Evolutionary conservation across 192 early-diverging fungal species (phyloP).

Genomic region (Gaertneriomyces sp.): DNA sequence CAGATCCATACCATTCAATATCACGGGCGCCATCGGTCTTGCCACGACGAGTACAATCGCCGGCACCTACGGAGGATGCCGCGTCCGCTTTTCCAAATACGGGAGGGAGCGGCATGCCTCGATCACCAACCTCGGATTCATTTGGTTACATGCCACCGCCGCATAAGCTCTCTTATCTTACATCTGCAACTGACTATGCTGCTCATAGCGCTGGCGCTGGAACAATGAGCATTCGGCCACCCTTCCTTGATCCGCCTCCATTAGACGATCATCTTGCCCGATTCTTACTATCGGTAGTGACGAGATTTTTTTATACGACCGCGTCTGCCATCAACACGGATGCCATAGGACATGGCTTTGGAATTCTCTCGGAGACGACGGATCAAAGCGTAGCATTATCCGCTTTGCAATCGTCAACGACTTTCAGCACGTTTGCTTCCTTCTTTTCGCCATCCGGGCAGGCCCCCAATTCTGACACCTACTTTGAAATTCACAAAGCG

Average conservation of each 20-base stretch:
- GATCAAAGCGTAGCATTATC: slow-evolving; percentile 3
- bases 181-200: slow-evolving; percentile 25
- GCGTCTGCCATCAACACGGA: slow-evolving; percentile 40
- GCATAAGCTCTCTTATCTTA: slow-evolving; percentile 12
- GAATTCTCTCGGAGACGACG: slow-evolving; percentile 5
- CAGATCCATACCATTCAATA: no score
- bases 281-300: slow-evolving; percentile 58
- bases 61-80: no score
- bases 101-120: not conserved
- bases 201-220: slow-evolving; percentile 9
- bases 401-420: no score
- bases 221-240: slow-evolving; percentile 1
- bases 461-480: no score
- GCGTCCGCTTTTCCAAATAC: no score
- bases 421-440: no score
- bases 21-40: no score
- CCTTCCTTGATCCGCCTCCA: slow-evolving; percentile 65
- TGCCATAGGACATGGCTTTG: slow-evolving; percentile 39
- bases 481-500: slow-evolving; percentile 70
- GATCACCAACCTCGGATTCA: not conserved
- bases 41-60: no score
- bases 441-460: no score
- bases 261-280: slow-evolving; percentile 70
- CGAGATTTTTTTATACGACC: slow-evolving; percentile 61
- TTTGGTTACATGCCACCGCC: not conserved